These are phyloP conservation scores for Craspedostauros australis DNA, from an alignment of 108 stramenopile genomes.

Conservation along the genomic window DNA sequence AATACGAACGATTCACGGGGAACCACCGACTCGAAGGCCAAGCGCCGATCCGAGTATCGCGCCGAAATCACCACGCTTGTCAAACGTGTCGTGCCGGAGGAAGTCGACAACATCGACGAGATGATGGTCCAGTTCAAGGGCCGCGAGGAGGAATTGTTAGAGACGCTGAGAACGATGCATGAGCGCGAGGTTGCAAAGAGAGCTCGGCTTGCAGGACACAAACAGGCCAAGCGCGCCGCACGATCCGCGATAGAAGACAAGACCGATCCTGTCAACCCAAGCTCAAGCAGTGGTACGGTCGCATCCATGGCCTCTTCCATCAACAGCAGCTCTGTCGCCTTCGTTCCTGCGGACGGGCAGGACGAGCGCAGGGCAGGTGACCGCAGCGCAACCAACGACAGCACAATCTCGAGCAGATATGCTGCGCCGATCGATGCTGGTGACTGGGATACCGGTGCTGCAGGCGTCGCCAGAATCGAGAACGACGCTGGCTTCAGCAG, in stretches of 20 bases:
- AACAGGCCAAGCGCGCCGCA: constrained; percentile 73
- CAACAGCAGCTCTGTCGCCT: no score
- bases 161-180: constrained; percentile 82
- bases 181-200: constrained; percentile 75
- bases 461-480: no score
- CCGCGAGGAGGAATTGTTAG: constrained; percentile 85
- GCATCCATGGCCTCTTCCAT: no score
- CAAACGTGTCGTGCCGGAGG: constrained; percentile 77
- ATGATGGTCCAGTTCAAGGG: constrained; percentile 87
- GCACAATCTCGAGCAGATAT: no score
- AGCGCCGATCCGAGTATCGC: constrained; percentile 52
- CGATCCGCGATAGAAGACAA: constrained; percentile 25
- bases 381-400: no score
- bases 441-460: no score
- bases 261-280: no score
- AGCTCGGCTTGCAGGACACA: constrained; percentile 62
- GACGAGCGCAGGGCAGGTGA: no score
- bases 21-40: constrained; percentile 18
- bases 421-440: no score
- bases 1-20: constrained; percentile 25
- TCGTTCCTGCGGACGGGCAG: no score
- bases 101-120: constrained; percentile 84
- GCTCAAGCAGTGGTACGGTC: no score
- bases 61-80: constrained; percentile 77
- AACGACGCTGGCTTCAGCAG: no score